These are phyloP conservation scores for Boletales sp. DNA, from an alignment of 768 basidiomycete species.

Conservation along the genomic window DNA sequence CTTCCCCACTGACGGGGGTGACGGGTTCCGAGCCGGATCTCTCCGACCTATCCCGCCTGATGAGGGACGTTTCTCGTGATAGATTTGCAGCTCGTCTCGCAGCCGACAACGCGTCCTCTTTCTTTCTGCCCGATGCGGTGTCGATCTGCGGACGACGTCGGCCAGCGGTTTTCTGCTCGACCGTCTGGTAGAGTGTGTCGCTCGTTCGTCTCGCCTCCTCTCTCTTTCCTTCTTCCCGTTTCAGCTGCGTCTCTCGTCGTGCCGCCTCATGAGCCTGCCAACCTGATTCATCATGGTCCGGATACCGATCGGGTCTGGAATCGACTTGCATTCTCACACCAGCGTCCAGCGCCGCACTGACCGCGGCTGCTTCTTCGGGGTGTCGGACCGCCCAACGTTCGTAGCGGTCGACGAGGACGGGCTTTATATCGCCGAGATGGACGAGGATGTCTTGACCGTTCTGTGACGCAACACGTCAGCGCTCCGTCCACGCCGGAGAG, in stretches of 20 bases:
- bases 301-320: constrained; percentile 22
- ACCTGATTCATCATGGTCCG: constrained; percentile 31
- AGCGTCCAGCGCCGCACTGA: constrained; percentile 20
- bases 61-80: constrained; percentile 23
- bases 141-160: constrained; percentile 28
- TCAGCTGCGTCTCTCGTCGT: constrained; percentile 29
- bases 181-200: constrained; percentile 33
- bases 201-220: constrained; percentile 32
- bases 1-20: constrained; percentile 27
- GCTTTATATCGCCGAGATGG: constrained; percentile 62
- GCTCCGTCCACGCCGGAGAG: constrained; percentile 1
- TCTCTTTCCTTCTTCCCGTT: constrained; percentile 33
- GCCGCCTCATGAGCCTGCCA: constrained; percentile 30
- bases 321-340: constrained; percentile 21
- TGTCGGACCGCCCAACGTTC: constrained; percentile 54
- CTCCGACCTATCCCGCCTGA: constrained; percentile 21
- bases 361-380: constrained; percentile 32
- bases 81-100: constrained; percentile 24
- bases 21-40: constrained; percentile 23
- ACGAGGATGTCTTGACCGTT: constrained; percentile 75
- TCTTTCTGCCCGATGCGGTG: constrained; percentile 25
- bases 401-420: constrained; percentile 57
- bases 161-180: constrained; percentile 15
- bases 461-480: constrained; percentile 36
- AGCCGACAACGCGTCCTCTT: constrained; percentile 27